Evolutionary conservation across 768 basidiomycete species (phyloP), one percentile per base, ranked within the genome.

Genomic region (Podaxis rugospora): DNA sequence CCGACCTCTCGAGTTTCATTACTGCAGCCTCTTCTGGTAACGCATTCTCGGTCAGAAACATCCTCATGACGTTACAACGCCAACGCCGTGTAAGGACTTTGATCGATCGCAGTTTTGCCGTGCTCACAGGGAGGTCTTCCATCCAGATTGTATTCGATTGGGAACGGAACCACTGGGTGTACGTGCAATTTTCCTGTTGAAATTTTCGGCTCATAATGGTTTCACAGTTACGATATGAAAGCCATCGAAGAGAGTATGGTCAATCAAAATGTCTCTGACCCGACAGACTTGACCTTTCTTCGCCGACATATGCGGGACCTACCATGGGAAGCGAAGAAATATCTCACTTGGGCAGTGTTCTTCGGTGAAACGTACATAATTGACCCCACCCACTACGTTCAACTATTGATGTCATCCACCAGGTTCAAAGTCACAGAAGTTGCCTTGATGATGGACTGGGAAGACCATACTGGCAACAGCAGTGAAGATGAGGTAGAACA

Each of bases 351-450:
- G 88, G 88, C 87, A 14, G 83, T 84, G 6, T 83, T 88, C 67
- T 89, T 90, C 64, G 89, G 88, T 3, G 82, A 87, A 65, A 86
- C 84, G 86, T 88, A 65, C 61, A 82, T 77, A 39, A 18, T 52
- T 4, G 52, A 14, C 3, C n/a, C 36, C 11, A 49, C 13, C 13
- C 35, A 18, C 3, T n/a, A 4, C 49, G 13, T 9, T 50, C 39
- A 46, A 18, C 13, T 36, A 40, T 37, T 61, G 14, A 56, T 51
- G 11, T 37, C 44, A 37, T 1, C 9, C 54, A 18, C 9, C 64
- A 89, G 87, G 1, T 90, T 89, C 73, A 89, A 87, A 71, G 82
- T 88, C 3, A 86, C 85, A 0, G 89, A 91, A 67, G 84, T 90
- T 35, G 83, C 86, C 4, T 72, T 84, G 42, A 84, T 90, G 77